These are phyloP conservation scores for Candida ulmi DNA, from an alignment of 805 yeast species.

Conservation along the genomic window DNA sequence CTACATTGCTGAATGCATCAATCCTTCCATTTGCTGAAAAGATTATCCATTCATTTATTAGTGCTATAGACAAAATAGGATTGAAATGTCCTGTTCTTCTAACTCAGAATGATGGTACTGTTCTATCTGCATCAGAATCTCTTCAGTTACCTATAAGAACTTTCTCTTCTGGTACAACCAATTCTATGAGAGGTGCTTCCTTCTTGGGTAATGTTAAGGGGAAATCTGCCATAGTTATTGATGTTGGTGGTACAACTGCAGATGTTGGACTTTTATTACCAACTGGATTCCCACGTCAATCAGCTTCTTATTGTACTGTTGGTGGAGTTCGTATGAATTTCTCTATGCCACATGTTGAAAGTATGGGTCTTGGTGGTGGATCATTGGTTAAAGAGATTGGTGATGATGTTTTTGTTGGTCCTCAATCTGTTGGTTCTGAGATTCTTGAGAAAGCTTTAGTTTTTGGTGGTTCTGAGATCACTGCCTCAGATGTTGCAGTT, in stretches of 20 bases:
- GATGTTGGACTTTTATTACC: constrained; percentile 42
- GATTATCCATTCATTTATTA: constrained; percentile 32
- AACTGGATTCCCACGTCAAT: constrained; percentile 42
- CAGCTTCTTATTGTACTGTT: constrained; percentile 36
- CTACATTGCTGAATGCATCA: constrained; percentile 40
- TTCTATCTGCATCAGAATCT: constrained; percentile 36
- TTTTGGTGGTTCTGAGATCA: constrained; percentile 37
- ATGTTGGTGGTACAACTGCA: constrained; percentile 47
- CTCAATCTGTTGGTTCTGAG: constrained; percentile 43
- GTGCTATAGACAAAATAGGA: constrained; percentile 29
- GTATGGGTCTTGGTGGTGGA: constrained; percentile 48
- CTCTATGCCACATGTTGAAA: constrained; percentile 46
- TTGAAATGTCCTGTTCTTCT: constrained; percentile 2
- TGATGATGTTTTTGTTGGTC: constrained; percentile 33
- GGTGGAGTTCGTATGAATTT: constrained; percentile 45
- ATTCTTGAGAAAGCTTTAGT: constrained; percentile 26
- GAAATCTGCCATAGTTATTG: constrained; percentile 33
- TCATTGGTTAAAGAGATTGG: constrained; percentile 33
- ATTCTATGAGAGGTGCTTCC: constrained; percentile 45
- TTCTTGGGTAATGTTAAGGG: constrained; percentile 27
- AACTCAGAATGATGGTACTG: constrained; percentile 46
- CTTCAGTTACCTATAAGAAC: constrained; percentile 37
- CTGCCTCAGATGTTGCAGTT: constrained; percentile 35
- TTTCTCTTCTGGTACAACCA: constrained; percentile 45
- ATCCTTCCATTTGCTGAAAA: constrained; percentile 36